Percentiles rank a stretch among this genome's conserved stretches.
phyloP scores from a whole-genome alignment of 257 asterid genomes.

The Salvia hispanica region DNA sequence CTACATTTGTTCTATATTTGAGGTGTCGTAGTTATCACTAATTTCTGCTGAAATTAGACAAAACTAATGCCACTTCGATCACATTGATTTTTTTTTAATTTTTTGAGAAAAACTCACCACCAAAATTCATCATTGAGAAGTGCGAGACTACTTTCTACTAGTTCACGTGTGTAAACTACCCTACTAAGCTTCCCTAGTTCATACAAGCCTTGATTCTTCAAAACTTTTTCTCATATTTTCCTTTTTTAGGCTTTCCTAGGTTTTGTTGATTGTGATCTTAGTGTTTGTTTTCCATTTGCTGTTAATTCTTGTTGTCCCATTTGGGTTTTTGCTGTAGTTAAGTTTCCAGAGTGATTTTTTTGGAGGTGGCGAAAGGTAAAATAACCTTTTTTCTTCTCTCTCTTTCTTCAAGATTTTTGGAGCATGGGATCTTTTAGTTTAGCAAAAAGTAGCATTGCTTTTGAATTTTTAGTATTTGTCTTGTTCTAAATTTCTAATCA shows the following conservation, averaged over 20 bases:
- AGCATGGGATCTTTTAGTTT: constrained; percentile 35
- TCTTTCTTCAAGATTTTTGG: constrained; percentile 25
- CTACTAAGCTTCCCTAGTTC: background rate
- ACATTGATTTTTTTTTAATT: too few relatives aligned
- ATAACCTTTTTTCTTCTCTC: background rate
- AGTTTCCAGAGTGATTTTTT: background rate
- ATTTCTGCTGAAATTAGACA: background rate
- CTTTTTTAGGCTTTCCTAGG: background rate
- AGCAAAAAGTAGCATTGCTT: constrained; percentile 22
- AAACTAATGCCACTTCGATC: background rate
- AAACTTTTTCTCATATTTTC: background rate
- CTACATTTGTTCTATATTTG: too few relatives aligned
- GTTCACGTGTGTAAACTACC: background rate
- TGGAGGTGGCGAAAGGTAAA: constrained; percentile 13
- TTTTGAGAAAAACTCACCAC: background rate
- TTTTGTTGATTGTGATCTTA: constrained; percentile 8
- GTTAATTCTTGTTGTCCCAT: constrained; percentile 23
- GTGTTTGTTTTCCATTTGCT: background rate
- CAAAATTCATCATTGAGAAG: background rate
- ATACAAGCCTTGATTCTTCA: constrained; percentile 3
- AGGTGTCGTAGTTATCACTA: background rate
- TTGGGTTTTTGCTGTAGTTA: constrained; percentile 15
- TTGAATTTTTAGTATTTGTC: background rate
- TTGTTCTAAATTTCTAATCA: background rate
- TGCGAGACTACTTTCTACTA: background rate